Percentiles rank a stretch among this genome's conserved stretches.
Evolutionary conservation across 345 rosid genomes (phyloP).

Genomic region (Chamaenerion angustifolium): DNA sequence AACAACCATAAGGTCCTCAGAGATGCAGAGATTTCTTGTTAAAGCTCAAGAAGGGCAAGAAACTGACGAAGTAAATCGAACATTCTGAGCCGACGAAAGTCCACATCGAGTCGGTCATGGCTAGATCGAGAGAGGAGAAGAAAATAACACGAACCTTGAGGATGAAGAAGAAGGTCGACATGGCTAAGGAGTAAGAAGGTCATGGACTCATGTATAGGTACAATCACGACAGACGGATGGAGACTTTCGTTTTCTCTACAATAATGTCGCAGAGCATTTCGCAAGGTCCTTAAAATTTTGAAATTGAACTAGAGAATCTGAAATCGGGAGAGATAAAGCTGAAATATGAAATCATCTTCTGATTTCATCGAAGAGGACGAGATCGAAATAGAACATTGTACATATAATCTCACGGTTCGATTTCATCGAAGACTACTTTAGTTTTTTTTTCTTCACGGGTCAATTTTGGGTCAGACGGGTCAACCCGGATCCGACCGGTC

Average conservation of each 20-base stretch:
- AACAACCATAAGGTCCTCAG: not conserved
- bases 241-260: slow-evolving; percentile 33
- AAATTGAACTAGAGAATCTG: slow-evolving; percentile 18
- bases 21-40: not conserved
- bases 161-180: slow-evolving; percentile 17
- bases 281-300: slow-evolving; percentile 20
- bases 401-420: too few relatives aligned
- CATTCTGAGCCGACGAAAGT: slow-evolving; percentile 1
- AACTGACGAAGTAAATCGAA: slow-evolving; percentile 1
- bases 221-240: slow-evolving; percentile 27
- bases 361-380: too few relatives aligned
- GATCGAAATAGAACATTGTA: too few relatives aligned
- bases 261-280: slow-evolving; percentile 39
- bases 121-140: slow-evolving; percentile 21
- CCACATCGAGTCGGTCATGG: slow-evolving; percentile 16
- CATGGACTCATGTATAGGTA: slow-evolving; percentile 19
- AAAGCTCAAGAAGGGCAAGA: not conserved
- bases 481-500: too few relatives aligned
- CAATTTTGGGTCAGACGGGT: too few relatives aligned
- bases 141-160: slow-evolving; percentile 27
- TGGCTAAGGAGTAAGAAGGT: slow-evolving; percentile 40
- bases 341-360: too few relatives aligned
- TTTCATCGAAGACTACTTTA: too few relatives aligned
- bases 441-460: too few relatives aligned
- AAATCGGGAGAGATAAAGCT: slow-evolving; percentile 12